Percentiles rank a stretch among this genome's conserved stretches.
These are phyloP conservation scores for Tricholoma matsutake DNA, from an alignment of 768 basidiomycete genomes.

Conservation along the genomic window DNA sequence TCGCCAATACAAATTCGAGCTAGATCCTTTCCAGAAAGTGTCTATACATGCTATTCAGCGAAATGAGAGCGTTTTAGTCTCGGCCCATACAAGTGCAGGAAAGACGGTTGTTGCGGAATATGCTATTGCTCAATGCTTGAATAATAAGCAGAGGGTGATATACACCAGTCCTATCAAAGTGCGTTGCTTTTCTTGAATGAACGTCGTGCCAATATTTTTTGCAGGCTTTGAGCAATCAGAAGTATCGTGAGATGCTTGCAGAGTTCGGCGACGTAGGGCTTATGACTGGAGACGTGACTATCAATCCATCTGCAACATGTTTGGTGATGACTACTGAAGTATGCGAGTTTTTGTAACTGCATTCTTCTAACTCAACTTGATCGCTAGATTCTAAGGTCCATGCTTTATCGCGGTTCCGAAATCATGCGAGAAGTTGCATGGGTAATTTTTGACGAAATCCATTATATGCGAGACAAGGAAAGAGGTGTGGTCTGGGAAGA, in stretches of 20 bases:
- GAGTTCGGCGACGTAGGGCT: constrained; percentile 98
- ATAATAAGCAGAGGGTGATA: constrained; percentile 92
- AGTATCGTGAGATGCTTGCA: constrained; percentile 96
- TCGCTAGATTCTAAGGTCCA: constrained; percentile 91
- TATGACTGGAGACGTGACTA: constrained; percentile 99
- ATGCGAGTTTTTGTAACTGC: constrained; percentile 16
- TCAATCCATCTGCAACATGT: constrained; percentile 95
- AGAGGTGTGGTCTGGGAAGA: constrained; percentile 99
- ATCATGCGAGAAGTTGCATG: constrained; percentile 99
- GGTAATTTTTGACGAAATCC: constrained; percentile 99
- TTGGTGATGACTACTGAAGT: constrained; percentile 99
- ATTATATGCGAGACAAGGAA: constrained; percentile 99
- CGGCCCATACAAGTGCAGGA: constrained; percentile 97
- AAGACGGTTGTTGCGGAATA: constrained; percentile 99
- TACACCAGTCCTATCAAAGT: constrained; percentile 99
- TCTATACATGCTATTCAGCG: constrained; percentile 94
- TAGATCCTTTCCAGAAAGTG: constrained; percentile 97
- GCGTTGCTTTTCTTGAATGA: constrained; percentile 16
- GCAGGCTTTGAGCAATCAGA: constrained; percentile 97
- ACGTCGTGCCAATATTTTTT: constrained; percentile 15
- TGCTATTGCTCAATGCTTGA: constrained; percentile 95
- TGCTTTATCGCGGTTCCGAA: constrained; percentile 98
- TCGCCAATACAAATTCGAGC: constrained; percentile 90
- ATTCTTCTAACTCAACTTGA: background rate
- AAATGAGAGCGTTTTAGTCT: constrained; percentile 96